Conservation (phyloP, 495 filamentous ascomycete genomes). For the Barbatosphaeria neglecta region DNA sequence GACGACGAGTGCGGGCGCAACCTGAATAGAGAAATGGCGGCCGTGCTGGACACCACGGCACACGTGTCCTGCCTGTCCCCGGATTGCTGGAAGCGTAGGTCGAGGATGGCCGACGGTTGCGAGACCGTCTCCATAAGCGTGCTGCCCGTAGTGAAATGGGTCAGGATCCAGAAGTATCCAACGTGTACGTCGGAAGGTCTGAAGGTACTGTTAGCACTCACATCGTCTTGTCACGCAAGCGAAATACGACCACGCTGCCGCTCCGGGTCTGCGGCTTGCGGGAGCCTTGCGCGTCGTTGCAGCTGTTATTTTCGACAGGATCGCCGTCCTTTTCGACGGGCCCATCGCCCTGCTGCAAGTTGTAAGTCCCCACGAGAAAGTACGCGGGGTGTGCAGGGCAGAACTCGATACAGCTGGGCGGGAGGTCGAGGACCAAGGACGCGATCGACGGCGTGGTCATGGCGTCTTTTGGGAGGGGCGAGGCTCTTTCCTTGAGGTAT, state of each 20-base stretch:
- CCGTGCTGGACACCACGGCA: slow-evolving; percentile 64
- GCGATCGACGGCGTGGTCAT: slow-evolving; percentile 14
- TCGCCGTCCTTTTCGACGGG: slow-evolving; percentile 14
- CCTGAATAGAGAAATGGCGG: slow-evolving; percentile 52
- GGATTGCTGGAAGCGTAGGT: slow-evolving; percentile 67
- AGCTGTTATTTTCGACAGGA: slow-evolving; percentile 3
- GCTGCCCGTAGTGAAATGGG: slow-evolving; percentile 17
- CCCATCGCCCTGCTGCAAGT: slow-evolving; percentile 48
- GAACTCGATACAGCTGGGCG: slow-evolving; percentile 81
- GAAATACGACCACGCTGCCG: slow-evolving; percentile 61
- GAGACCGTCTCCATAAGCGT: slow-evolving; percentile 35
- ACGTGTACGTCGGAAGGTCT: neutral
- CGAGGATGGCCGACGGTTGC: slow-evolving; percentile 63
- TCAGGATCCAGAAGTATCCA: slow-evolving; percentile 6
- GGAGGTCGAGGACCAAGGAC: slow-evolving; percentile 41
- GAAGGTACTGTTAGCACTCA: slow-evolving; percentile 25
- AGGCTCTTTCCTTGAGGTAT: neutral
- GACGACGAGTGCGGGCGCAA: slow-evolving; percentile 15
- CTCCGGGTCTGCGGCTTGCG: slow-evolving; percentile 46
- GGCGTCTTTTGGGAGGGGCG: neutral
- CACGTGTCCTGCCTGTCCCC: slow-evolving; percentile 36
- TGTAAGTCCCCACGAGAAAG: slow-evolving; percentile 81
- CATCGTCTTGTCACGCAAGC: slow-evolving; percentile 36
- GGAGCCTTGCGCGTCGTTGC: slow-evolving; percentile 2
- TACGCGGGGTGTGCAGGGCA: slow-evolving; percentile 50